Base-by-base conservation (phyloP, 495 filamentous ascomycete genomes). In the Penicillium macrosclerotiorum region DNA sequence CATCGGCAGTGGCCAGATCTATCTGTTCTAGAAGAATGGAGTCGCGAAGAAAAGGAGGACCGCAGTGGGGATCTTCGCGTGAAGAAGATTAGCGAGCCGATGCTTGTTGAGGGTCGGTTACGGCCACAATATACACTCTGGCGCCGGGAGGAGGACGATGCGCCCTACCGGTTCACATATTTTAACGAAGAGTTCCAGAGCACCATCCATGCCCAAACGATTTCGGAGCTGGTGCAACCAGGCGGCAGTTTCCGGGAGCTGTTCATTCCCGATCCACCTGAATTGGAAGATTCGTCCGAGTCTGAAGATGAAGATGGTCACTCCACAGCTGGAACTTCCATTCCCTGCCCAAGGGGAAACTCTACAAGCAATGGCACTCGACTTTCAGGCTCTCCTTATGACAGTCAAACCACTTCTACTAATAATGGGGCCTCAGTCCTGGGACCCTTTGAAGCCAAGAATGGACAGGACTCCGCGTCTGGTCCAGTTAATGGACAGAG, bases 101-200 rank as follows among this genome's bases (percentile, higher is more conserved):
- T 95, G 62, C 79, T 97, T 40, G 82, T 98, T 39, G 89, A 87
- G 37, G 93, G 93, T 6, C 79, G 93, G 42, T 62, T 97, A 38
- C 82, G 93, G 7, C 90, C 93, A 6, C 83, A 89, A 47, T 88
- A 86, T 54, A 65, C 68, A 40, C 72, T 75, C 4, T 98, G 93
- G 93, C 89, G 91, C 62, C 78, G 83, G 18, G 83, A 86, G 45
- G 88, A 93, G 52, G 90, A 96, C 27, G 94, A 96, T 39, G 83
- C 83, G 1, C 93, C 93, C 0, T 98, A 94, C 60, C 81, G 93
- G 32, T 97, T 95, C 61, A 98, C 93, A 2, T 98, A 98, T 57
- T 98, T 98, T 75, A 96, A 96, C 62, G 93, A 97, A 57, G 89
- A 96, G 51, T 88, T 97, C 47, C 83, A 84, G 36, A 90, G 85